These are phyloP conservation scores for Podospora sp. DNA, from an alignment of 495 filamentous ascomycete species.

Conservation along the genomic window DNA sequence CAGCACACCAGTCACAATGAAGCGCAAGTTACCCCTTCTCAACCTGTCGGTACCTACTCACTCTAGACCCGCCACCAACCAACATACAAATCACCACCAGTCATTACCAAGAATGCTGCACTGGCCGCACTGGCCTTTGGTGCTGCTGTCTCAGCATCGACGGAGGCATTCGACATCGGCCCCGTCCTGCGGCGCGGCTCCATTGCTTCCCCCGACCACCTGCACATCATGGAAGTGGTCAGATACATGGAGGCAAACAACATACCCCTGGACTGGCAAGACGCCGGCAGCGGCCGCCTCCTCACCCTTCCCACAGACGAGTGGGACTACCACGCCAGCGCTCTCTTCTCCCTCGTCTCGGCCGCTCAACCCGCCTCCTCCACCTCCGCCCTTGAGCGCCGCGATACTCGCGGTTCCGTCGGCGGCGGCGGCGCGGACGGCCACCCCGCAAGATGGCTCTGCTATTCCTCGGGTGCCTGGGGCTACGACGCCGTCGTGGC, in stretches of 20 bases:
- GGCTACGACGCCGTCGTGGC: conserved; percentile 2
- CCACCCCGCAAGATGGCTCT: neutral
- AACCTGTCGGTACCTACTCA: too few species aligned
- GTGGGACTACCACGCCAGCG: conserved; percentile 5
- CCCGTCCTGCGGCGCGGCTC: too few species aligned
- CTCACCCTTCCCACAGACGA: conserved; percentile 9
- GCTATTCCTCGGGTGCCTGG: neutral
- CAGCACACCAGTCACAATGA: too few species aligned
- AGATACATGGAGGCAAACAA: conserved; percentile 7
- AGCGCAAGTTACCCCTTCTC: too few species aligned
- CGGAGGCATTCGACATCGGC: too few species aligned
- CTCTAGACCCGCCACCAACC: too few species aligned
- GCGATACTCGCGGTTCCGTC: neutral
- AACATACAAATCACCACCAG: too few species aligned
- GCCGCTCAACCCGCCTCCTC: conserved; percentile 1
- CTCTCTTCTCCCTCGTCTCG: conserved; percentile 7
- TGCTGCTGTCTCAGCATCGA: too few species aligned
- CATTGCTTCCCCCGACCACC: too few species aligned
- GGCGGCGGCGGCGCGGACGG: too few species aligned
- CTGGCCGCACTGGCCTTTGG: too few species aligned
- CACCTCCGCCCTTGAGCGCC: neutral
- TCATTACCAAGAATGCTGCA: too few species aligned
- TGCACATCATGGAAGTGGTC: conserved; percentile 1
- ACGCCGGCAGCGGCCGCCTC: conserved; percentile 6
- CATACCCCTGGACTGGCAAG: conserved; percentile 1